These are phyloP conservation scores for Debaryomyces nepalensis DNA, from an alignment of 1,139 yeast species.

Conservation along the genomic window DNA sequence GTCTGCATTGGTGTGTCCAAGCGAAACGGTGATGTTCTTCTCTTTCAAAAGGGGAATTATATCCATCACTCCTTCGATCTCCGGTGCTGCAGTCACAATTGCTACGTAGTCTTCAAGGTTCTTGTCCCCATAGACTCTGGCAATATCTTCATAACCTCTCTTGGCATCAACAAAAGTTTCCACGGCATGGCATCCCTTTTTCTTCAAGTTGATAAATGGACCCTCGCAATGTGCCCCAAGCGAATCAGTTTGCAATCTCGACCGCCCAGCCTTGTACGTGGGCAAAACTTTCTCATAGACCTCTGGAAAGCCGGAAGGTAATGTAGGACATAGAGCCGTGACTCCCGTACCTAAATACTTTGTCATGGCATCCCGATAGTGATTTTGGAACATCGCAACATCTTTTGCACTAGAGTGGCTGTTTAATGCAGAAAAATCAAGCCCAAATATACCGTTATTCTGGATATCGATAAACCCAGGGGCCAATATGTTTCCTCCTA, in stretches of 20 bases:
- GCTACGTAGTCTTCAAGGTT: constrained; percentile 49
- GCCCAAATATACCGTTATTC: constrained; percentile 64
- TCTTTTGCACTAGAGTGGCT: constrained; percentile 42
- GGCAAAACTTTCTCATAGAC: constrained; percentile 59
- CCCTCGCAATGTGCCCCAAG: constrained; percentile 72
- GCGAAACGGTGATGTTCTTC: constrained; percentile 49
- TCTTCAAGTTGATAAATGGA: constrained; percentile 58
- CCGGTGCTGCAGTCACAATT: constrained; percentile 68
- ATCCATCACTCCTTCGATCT: constrained; percentile 57
- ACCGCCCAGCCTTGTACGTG: constrained; percentile 42
- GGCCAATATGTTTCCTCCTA: constrained; percentile 53
- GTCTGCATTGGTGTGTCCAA: constrained; percentile 62
- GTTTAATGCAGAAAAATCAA: constrained; percentile 54
- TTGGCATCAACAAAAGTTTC: constrained; percentile 58
- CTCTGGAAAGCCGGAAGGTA: constrained; percentile 58
- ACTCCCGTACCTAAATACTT: constrained; percentile 59
- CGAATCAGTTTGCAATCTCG: constrained; percentile 49
- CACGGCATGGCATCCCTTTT: constrained; percentile 67
- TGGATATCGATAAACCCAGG: constrained; percentile 69
- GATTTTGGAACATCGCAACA: constrained; percentile 31
- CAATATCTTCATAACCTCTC: constrained; percentile 41
- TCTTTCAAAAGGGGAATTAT: constrained; percentile 46
- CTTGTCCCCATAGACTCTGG: constrained; percentile 50
- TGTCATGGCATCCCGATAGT: constrained; percentile 52
- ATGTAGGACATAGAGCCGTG: constrained; percentile 64